Evolutionary conservation across 495 filamentous ascomycete genomes (phyloP), one percentile per base, ranked within the genome.

Genomic region (Aspergillus asperescens): DNA sequence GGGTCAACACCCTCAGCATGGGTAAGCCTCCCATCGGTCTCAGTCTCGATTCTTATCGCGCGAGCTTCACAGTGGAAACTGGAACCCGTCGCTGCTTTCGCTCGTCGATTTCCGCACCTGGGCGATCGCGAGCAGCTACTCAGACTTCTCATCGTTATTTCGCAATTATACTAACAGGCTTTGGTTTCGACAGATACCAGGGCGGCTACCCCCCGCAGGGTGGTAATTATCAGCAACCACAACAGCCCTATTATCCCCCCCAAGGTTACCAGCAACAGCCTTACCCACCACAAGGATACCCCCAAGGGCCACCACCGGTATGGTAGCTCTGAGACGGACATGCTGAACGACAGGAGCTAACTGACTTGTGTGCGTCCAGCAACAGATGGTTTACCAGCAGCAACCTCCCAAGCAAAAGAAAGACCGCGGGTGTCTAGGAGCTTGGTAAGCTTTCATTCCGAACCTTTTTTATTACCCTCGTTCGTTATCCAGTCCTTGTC

Each of bases 401-500:
- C 79, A 78, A 49, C 80, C 79, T 25, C 78, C 75, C 27, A 79
- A 71, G 48, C 66, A 67, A 13, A 68, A 68, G 52, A 65, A 71
- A 31, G 76, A 79, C 49, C 68, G 71, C 15, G 85, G 85, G 45
- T 88, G 84, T 55, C 73, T 90, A 53, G 69, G 71, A 45, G 77
- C 77, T 25, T 87, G 78, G 79, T 82, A 63, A 69, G 76, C 39
- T 18, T 10, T 12, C 60, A n/a, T 12, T 38, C 32, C 7, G 27
- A 19, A 32, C 24, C 12, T 4, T 29, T 13, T 31, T 10, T n/a
- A n/a, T n/a, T n/a, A n/a, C n/a, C 13, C 62, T 32, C 9, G 6
- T 16, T 18, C 7, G 19, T n/a, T n/a, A 16, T 13, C 1, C 23
- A 42, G 24, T 23, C 22, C 18, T 27, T 32, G 18, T 35, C 24